Conservation (phyloP, 306 rosid genomes). For the Quercus suber region DNA sequence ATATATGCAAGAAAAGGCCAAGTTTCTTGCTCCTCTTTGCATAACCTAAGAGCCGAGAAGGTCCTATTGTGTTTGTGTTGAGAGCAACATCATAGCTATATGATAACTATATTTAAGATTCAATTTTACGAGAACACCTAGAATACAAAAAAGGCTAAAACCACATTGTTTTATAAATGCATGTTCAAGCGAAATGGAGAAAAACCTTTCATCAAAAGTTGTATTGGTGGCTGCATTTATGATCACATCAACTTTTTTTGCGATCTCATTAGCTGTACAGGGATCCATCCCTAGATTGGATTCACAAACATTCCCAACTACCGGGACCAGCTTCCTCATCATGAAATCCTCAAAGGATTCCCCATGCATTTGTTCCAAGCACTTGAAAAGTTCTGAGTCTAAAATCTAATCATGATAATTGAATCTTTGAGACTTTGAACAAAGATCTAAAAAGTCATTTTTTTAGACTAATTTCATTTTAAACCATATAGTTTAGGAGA, state of each 20-base stretch:
- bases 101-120: too few species aligned
- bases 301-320: constrained; percentile 47
- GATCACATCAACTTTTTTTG: constrained; percentile 44
- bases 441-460: too few species aligned
- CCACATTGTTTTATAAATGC: neutral
- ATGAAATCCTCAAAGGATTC: constrained; percentile 40
- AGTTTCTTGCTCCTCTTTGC: constrained; percentile 48
- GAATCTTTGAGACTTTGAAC: neutral
- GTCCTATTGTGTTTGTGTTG: constrained; percentile 53
- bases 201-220: constrained; percentile 49
- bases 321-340: constrained; percentile 47
- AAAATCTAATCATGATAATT: constrained; percentile 27
- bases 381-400: constrained; percentile 42
- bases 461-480: too few species aligned
- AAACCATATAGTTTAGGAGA: too few species aligned
- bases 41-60: constrained; percentile 40
- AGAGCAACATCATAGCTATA: constrained; percentile 49
- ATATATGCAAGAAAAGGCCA: constrained; percentile 48
- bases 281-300: constrained; percentile 41
- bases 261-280: constrained; percentile 20
- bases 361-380: constrained; percentile 36
- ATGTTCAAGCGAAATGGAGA: neutral
- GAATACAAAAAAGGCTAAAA: neutral
- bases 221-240: constrained; percentile 56
- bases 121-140: too few species aligned